These are phyloP conservation scores for Polychytrium aggregatum DNA, from an alignment of 192 early-diverging fungal genomes.

Conservation along the genomic window DNA sequence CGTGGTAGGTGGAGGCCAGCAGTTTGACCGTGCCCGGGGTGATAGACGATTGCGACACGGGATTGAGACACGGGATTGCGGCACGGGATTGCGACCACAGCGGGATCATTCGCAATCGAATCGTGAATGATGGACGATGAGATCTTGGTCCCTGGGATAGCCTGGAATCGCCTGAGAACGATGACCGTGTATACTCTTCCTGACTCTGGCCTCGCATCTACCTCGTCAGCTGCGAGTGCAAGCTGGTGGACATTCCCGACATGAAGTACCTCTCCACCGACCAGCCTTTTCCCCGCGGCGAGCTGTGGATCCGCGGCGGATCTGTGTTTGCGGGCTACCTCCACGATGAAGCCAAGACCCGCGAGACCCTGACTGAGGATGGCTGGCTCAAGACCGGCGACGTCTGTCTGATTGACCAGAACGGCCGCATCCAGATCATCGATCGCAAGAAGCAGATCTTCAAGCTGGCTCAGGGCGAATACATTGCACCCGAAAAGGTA, in stretches of 20 bases:
- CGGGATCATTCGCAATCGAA: too few species aligned
- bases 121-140: too few species aligned
- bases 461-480: constrained; percentile 59
- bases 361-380: constrained; percentile 32
- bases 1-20: constrained; percentile 14
- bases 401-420: constrained; percentile 31
- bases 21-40: too few species aligned
- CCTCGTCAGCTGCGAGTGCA: constrained; percentile 61
- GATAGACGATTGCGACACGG: too few species aligned
- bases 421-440: constrained; percentile 34
- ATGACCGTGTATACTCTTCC: too few species aligned
- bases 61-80: too few species aligned
- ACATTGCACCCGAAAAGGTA: constrained; percentile 50
- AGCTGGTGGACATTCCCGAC: constrained; percentile 81
- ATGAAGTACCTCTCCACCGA: constrained; percentile 75
- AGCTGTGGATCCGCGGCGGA: constrained; percentile 76
- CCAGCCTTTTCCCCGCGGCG: constrained; percentile 72
- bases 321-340: constrained; percentile 61
- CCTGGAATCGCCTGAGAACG: too few species aligned
- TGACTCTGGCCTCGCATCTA: too few species aligned
- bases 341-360: constrained; percentile 35
- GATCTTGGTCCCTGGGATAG: too few species aligned
- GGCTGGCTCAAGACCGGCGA: constrained; percentile 45
- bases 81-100: too few species aligned
- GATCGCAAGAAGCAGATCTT: constrained; percentile 49